phyloP scores from a whole-genome alignment of 371 early-diverging fungal species.

The Nematocida homosporus region DNA sequence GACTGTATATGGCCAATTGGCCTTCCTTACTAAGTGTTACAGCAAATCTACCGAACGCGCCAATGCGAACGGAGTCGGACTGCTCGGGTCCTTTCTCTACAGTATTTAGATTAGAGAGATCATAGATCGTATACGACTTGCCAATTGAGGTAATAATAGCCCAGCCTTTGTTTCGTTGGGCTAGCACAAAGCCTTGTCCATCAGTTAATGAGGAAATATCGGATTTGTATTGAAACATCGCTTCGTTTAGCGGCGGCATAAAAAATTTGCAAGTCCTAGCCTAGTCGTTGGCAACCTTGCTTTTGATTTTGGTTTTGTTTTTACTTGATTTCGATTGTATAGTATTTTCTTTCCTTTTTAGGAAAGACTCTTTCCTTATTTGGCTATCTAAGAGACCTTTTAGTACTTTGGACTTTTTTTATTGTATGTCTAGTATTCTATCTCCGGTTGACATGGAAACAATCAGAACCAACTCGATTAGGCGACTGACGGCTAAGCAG shows the following conservation, averaged over 20 bases:
- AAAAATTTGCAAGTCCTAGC: constrained; percentile 31
- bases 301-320: too few relatives aligned
- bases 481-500: background rate
- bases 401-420: background rate
- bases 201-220: constrained; percentile 26
- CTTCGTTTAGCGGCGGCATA: constrained; percentile 4
- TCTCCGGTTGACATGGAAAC: background rate
- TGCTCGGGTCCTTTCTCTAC: constrained; percentile 1
- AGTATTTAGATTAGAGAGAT: constrained; percentile 18
- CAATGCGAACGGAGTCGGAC: background rate
- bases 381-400: too few relatives aligned
- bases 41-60: constrained; percentile 17
- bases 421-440: background rate
- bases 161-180: constrained; percentile 33
- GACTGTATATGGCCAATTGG: constrained; percentile 26
- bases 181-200: constrained; percentile 8
- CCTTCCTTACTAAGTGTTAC: constrained; percentile 4
- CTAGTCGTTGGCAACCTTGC: background rate
- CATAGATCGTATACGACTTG: constrained; percentile 34
- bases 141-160: constrained; percentile 26
- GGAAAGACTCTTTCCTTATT: too few relatives aligned
- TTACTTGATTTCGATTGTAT: background rate
- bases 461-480: background rate
- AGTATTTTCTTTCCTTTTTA: too few relatives aligned
- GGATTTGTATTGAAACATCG: constrained; percentile 46